phyloP scores from a whole-genome alignment of 495 filamentous ascomycete genomes.

The Podospora australis region DNA sequence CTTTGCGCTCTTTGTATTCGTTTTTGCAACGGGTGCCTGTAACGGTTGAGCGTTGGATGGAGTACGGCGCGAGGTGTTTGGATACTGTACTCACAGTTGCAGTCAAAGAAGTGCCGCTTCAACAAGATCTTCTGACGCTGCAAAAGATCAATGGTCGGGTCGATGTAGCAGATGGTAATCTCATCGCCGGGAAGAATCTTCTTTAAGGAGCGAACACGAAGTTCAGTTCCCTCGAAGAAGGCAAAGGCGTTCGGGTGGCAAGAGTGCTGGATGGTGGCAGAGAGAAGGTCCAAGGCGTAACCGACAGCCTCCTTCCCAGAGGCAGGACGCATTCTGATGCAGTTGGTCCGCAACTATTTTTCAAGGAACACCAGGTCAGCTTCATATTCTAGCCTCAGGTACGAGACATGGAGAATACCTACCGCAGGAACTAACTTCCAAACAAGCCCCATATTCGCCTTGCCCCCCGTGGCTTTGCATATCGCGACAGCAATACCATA shows the following conservation, averaged over 20 bases:
- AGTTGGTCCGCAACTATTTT: slow-evolving; percentile 19
- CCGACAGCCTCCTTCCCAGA: slow-evolving; percentile 51
- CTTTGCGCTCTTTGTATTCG: slow-evolving; percentile 5
- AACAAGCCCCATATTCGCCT: slow-evolving; percentile 6
- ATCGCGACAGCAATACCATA: slow-evolving; percentile 8
- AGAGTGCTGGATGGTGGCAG: slow-evolving; percentile 60
- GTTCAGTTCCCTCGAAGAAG: slow-evolving; percentile 48
- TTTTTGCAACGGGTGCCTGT: slow-evolving; percentile 18
- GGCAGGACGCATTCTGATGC: slow-evolving; percentile 8
- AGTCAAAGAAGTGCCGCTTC: slow-evolving; percentile 60
- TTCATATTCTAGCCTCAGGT: neutral
- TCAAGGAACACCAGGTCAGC: neutral
- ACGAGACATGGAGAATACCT: neutral
- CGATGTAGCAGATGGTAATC: slow-evolving; percentile 63
- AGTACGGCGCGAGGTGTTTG: slow-evolving; percentile 27
- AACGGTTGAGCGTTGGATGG: neutral
- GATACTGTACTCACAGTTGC: slow-evolving; percentile 52
- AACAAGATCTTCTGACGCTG: slow-evolving; percentile 41
- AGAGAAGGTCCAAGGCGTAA: slow-evolving; percentile 52
- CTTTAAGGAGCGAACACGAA: slow-evolving; percentile 35
- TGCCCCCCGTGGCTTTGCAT: slow-evolving; percentile 4
- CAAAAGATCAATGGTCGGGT: slow-evolving; percentile 45
- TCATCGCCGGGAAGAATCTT: slow-evolving; percentile 48
- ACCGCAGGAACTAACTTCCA: slow-evolving; percentile 19
- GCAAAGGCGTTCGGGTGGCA: slow-evolving; percentile 63